A percentile compares a stretch with the other conserved stretches of the same genome.
phyloP scores from a whole-genome alignment of 2,329 filamentous ascomycete genomes.

The Acephala macrosclerotiorum region DNA sequence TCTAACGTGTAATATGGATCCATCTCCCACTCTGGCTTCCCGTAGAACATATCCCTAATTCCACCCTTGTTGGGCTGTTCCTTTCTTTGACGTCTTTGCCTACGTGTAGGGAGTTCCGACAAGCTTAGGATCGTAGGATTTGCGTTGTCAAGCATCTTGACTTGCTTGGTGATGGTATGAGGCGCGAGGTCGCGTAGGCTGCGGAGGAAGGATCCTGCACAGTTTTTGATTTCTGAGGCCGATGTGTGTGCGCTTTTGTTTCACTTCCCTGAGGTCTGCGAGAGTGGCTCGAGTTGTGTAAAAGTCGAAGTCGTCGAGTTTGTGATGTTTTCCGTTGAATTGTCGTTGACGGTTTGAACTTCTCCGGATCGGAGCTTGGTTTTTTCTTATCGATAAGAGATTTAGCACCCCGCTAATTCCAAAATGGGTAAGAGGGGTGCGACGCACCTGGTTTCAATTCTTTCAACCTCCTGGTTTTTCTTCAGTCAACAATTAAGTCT shows the following conservation, averaged over 20 bases:
- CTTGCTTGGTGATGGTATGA: not conserved
- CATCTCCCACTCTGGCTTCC: slow-evolving; percentile 39
- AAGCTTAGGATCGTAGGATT: slow-evolving; percentile 93
- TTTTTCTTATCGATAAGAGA: slow-evolving; percentile 6
- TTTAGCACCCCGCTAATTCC: not conserved
- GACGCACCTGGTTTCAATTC: not conserved
- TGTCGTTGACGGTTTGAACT: slow-evolving; percentile 1
- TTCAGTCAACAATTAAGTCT: not conserved
- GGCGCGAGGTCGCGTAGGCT: not conserved
- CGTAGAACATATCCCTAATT: slow-evolving; percentile 40
- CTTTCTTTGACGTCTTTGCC: slow-evolving; percentile 58
- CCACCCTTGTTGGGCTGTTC: slow-evolving; percentile 45
- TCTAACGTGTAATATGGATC: slow-evolving; percentile 47
- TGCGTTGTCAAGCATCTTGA: slow-evolving; percentile 67
- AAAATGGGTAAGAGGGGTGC: not conserved
- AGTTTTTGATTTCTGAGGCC: not conserved
- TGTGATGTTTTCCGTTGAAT: not conserved
- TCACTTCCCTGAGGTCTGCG: not conserved
- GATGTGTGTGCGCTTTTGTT: not conserved
- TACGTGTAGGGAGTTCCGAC: slow-evolving; percentile 86
- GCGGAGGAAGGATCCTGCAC: not conserved
- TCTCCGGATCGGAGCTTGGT: not conserved
- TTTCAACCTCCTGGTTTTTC: not conserved
- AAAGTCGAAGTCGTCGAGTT: not conserved
- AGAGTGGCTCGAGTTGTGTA: not conserved